Base-by-base conservation (phyloP, 2,329 filamentous ascomycete species). In the Fusarium longipes region DNA sequence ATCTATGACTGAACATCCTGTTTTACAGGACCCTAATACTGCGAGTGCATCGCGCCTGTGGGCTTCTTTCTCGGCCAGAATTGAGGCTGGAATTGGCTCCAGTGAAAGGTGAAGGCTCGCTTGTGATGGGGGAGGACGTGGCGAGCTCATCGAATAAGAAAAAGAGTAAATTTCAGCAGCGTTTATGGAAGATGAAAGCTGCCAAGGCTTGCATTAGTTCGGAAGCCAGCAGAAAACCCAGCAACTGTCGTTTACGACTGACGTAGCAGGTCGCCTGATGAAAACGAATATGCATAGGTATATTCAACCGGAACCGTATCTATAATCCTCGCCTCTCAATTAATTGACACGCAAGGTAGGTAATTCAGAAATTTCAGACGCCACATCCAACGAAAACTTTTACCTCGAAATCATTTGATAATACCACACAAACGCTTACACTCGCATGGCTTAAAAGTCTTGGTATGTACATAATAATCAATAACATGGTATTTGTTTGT, bases 1-100 rank as follows among this genome's bases (percentile, higher is more conserved):
- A 64, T 88, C 86, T 32, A 88, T 66, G 62, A 83, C 84, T 3
- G 47, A 39, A 51, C 83, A 86, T 14, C 85, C 86, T 2, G 79
- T 82, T 27, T 68, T 58, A 29, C 81, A 74, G 6, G 55, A 59
- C 0, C 81, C 81, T 6, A 75, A 68, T 8, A 57, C 38, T 18
- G 55, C 57, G 2, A 77, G 70, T 15, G 53, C 71, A 51, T 80
- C 73, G 22, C 79, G 76, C 2, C 80, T 75, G 56, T 67, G 63
- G 15, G 71, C 65, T 72, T 85, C 83, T 25, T 74, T 70, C 11
- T 73, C 75, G 39, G 79, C 79, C 8, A 86, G 76, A 4, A 76
- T 72, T 6, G 78, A 77, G 17, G 82, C 84, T 6, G 83, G 78
- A 12, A 83, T 74, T 18, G 83, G 86, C 27, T 80, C 78, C 38